These are phyloP conservation scores for Cladosporium sp. DNA, from an alignment of 2,329 filamentous ascomycete genomes.

Conservation along the genomic window DNA sequence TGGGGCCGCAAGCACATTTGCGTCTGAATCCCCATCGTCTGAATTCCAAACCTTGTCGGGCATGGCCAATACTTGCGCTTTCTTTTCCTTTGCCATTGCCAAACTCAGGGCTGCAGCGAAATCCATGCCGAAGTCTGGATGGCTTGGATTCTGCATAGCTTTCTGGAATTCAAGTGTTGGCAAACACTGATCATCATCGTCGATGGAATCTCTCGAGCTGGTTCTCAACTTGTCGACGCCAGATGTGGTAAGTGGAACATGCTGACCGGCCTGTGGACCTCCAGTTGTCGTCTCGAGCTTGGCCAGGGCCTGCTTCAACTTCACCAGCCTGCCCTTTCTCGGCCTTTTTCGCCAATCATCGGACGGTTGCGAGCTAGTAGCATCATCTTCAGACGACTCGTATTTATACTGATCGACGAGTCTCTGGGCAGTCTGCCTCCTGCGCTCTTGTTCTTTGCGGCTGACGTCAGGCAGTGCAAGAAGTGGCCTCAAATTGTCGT, in stretches of 20 bases:
- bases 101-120: neutral
- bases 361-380: neutral
- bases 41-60: neutral
- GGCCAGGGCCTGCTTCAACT: neutral
- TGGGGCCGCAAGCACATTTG: neutral
- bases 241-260: too few relatives aligned
- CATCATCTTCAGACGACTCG: neutral
- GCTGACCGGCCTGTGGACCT: neutral
- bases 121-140: conserved; percentile 1
- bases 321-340: neutral
- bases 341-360: neutral
- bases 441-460: neutral
- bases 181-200: neutral
- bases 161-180: neutral
- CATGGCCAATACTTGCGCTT: neutral
- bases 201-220: too few relatives aligned
- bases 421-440: neutral
- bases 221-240: too few relatives aligned
- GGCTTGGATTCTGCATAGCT: neutral
- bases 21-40: neutral
- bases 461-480: neutral
- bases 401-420: neutral
- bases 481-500: neutral
- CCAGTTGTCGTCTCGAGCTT: neutral
- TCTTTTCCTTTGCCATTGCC: neutral